These are phyloP conservation scores for Sclerotiophoma versabilis DNA, from an alignment of 2,329 filamentous ascomycete species.

Conservation along the genomic window DNA sequence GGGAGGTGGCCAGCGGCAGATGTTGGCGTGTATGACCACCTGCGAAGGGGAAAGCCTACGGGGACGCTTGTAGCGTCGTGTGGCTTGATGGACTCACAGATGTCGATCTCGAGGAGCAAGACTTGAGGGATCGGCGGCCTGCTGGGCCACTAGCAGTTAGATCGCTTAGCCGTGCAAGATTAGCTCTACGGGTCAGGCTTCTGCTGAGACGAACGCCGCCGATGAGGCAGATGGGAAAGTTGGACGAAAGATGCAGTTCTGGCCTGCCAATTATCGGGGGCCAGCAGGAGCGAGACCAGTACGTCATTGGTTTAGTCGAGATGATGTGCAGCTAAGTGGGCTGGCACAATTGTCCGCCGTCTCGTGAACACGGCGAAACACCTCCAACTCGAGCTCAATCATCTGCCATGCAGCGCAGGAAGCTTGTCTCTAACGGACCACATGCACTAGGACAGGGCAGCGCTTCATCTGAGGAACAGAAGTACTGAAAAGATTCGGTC, in stretches of 20 bases:
- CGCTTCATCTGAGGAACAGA: neutral
- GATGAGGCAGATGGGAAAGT: conserved; percentile 11
- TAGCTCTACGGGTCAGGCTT: neutral
- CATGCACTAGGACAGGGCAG: neutral
- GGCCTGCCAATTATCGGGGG: neutral
- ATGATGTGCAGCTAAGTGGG: conserved; percentile 14
- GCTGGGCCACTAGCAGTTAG: conserved; percentile 19
- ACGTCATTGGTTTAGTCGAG: conserved; percentile 3
- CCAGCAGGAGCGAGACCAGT: neutral
- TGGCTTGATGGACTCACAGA: conserved; percentile 25
- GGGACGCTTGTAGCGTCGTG: conserved; percentile 14
- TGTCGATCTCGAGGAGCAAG: conserved; percentile 25
- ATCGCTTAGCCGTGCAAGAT: conserved; percentile 9
- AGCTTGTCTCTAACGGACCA: neutral
- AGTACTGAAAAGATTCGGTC: neutral
- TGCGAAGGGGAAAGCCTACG: conserved; percentile 17
- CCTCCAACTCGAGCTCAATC: neutral
- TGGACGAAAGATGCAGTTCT: conserved; percentile 10
- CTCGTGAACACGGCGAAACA: conserved; percentile 5
- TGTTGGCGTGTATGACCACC: conserved; percentile 13
- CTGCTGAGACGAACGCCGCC: neutral
- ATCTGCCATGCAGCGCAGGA: neutral
- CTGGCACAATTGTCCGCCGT: neutral
- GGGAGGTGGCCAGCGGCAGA: conserved; percentile 1
- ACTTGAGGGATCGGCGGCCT: conserved; percentile 25